Conservation (phyloP, 441 rosid species). For the Heliophila coronopifolia region DNA sequence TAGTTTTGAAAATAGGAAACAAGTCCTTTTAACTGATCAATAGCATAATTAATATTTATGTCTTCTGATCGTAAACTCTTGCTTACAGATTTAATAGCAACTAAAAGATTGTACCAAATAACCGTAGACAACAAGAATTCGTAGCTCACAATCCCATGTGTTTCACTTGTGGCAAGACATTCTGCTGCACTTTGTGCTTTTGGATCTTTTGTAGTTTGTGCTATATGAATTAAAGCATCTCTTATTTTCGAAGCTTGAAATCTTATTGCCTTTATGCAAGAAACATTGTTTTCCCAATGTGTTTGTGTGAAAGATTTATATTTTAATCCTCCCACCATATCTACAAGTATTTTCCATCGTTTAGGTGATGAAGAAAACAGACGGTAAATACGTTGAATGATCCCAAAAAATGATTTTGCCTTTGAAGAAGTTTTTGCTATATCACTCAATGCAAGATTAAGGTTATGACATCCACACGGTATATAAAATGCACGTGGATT, state of each 20-base stretch:
- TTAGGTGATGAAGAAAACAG: not conserved
- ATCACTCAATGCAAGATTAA: not conserved
- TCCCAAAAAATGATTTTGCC: not conserved
- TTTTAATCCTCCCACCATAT: no score
- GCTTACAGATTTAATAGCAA: not conserved
- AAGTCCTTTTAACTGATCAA: not conserved
- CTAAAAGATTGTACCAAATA: not conserved
- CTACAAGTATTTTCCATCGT: no score
- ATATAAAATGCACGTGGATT: not conserved
- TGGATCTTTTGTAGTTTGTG: not conserved
- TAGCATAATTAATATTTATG: not conserved
- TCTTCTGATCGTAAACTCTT: not conserved
- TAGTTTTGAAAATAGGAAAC: not conserved
- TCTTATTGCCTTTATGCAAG: not conserved
- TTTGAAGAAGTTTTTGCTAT: not conserved
- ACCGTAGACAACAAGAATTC: not conserved
- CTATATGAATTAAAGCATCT: not conserved
- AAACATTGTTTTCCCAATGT: no score
- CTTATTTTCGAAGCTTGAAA: not conserved
- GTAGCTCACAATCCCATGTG: not conserved
- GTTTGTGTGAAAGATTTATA: no score
- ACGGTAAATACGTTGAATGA: not conserved
- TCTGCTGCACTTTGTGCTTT: not conserved
- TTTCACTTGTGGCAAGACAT: not conserved
- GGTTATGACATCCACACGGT: not conserved